phyloP scores from a whole-genome alignment of 345 rosid species.

The Citrus glauca region DNA sequence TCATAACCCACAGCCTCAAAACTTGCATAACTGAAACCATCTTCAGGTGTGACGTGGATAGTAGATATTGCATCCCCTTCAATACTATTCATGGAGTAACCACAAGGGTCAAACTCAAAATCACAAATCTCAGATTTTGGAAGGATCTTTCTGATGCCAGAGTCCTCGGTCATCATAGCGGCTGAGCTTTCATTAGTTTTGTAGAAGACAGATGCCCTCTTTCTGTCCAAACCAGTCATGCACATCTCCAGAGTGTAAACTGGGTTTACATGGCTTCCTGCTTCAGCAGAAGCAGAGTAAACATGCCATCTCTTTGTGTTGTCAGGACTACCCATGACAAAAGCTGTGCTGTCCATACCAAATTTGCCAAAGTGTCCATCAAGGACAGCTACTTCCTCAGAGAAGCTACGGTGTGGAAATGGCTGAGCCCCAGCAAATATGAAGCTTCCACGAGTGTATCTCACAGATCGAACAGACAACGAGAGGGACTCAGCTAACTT shows the following conservation, averaged over 20 bases:
- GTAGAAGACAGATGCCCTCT: slow-evolving; percentile 71
- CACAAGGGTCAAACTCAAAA: slow-evolving; percentile 93
- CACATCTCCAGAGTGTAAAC: slow-evolving; percentile 86
- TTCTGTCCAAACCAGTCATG: slow-evolving; percentile 84
- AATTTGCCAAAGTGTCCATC: slow-evolving; percentile 57
- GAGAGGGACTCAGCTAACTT: slow-evolving; percentile 63
- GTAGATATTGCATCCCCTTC: slow-evolving; percentile 81
- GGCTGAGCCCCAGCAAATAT: slow-evolving; percentile 79
- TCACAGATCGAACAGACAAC: slow-evolving; percentile 58
- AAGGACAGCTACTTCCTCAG: slow-evolving; percentile 82
- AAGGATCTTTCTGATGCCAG: slow-evolving; percentile 89
- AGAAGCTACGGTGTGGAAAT: slow-evolving; percentile 81
- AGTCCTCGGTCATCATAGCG: slow-evolving; percentile 55
- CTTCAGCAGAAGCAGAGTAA: slow-evolving; percentile 66
- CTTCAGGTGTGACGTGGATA: slow-evolving; percentile 90
- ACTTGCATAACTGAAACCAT: slow-evolving; percentile 94
- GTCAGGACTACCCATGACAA: slow-evolving; percentile 62
- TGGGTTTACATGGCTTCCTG: slow-evolving; percentile 4
- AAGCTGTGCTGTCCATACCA: slow-evolving; percentile 59
- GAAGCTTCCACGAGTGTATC: slow-evolving; percentile 91
- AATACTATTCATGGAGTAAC: slow-evolving; percentile 95
- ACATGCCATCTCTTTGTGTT: slow-evolving; percentile 83
- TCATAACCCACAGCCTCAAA: slow-evolving; percentile 88
- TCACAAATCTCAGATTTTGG: slow-evolving; percentile 84
- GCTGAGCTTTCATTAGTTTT: slow-evolving; percentile 48